Evolutionary conservation across 169 alveolate species (phyloP).

Genomic region (Plasmodium yoelii): DNA sequence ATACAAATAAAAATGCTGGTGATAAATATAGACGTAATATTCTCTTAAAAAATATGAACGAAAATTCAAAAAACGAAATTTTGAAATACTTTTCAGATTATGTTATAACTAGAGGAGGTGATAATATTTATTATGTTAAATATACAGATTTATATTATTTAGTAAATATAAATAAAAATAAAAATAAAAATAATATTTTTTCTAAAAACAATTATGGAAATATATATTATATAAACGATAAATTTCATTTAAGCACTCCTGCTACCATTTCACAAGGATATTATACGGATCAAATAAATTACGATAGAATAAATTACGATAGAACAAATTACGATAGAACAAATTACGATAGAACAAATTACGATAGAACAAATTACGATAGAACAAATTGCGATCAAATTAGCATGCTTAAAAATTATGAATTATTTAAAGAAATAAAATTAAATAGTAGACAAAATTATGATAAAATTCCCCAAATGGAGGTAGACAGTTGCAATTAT

Average conservation of each 20-base stretch:
- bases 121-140: slow-evolving; percentile 54
- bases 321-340: too few species aligned
- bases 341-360: too few species aligned
- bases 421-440: too few species aligned
- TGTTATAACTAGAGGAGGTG: slow-evolving; percentile 62
- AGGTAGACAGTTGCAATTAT: too few species aligned
- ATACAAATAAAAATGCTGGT: slow-evolving; percentile 1
- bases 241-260: slow-evolving; percentile 1
- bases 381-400: too few species aligned
- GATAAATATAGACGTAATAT: slow-evolving; percentile 18
- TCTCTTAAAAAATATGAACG: slow-evolving; percentile 7
- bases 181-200: not conserved
- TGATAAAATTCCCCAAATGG: too few species aligned
- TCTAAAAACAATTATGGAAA: not conserved
- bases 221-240: slow-evolving; percentile 12
- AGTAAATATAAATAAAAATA: not conserved
- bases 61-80: not conserved
- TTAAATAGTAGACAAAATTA: too few species aligned
- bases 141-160: slow-evolving; percentile 34
- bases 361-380: too few species aligned
- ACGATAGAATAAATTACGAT: too few species aligned
- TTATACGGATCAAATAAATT: not conserved
- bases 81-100: slow-evolving; percentile 26
- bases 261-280: not conserved
- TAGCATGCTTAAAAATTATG: too few species aligned